Evolutionary conservation across 2,329 filamentous ascomycete species (phyloP).

Genomic region (Cladosporium phlei): DNA sequence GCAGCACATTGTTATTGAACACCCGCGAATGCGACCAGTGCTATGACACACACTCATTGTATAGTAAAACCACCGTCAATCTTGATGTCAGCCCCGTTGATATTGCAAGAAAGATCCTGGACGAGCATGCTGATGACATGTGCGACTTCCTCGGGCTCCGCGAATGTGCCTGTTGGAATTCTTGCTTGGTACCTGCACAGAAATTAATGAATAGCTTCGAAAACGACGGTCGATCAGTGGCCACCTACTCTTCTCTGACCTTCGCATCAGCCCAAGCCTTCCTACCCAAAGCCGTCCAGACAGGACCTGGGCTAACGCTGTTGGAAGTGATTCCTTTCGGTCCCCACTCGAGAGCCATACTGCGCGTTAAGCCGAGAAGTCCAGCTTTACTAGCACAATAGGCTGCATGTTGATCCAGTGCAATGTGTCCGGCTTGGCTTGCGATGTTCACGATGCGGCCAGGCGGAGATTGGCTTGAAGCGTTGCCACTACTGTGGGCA

Average conservation of each 20-base stretch:
- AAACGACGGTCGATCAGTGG: no score
- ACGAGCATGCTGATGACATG: constrained; percentile 56
- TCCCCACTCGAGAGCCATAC: constrained; percentile 47
- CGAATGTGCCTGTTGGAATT: constrained; percentile 29
- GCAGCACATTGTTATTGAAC: no score
- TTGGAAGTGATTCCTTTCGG: constrained; percentile 44
- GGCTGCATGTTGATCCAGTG: constrained; percentile 42
- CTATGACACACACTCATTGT: no score
- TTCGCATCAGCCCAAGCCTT: constrained; percentile 30
- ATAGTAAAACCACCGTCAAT: constrained; percentile 32
- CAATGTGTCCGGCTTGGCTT: constrained; percentile 45
- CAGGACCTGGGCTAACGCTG: constrained; percentile 43
- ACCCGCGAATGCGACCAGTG: no score
- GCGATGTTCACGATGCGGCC: constrained; percentile 43
- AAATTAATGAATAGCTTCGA: no score
- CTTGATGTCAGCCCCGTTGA: constrained; percentile 36
- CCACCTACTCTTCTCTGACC: constrained; percentile 19
- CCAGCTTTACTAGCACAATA: constrained; percentile 48
- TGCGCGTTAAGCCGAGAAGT: constrained; percentile 40
- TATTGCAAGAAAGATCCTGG: constrained; percentile 32
- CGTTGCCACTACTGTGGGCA: constrained; percentile 9
- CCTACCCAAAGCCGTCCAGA: constrained; percentile 44
- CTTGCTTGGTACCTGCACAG: constrained; percentile 18
- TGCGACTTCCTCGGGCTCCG: constrained; percentile 53
- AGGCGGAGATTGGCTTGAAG: neutral